These are phyloP conservation scores for Phytophthora brassicae DNA, from an alignment of 352 stramenopile genomes.

Conservation along the genomic window DNA sequence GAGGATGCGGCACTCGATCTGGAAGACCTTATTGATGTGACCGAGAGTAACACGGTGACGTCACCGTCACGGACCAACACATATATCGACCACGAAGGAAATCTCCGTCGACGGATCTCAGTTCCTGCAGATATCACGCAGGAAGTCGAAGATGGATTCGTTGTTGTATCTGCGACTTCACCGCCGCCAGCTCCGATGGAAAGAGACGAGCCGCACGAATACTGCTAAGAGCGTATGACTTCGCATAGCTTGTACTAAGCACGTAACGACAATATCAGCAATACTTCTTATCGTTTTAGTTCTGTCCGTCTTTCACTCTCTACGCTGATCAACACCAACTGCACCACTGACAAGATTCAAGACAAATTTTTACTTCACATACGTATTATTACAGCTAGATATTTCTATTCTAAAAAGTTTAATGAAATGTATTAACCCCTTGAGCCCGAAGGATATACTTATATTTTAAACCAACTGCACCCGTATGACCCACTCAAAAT, in stretches of 20 bases:
- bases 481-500: too few relatives aligned
- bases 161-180: constrained; percentile 1
- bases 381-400: too few relatives aligned
- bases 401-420: too few relatives aligned
- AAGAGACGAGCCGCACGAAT: constrained; percentile 2
- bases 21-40: constrained; percentile 32
- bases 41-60: constrained; percentile 34
- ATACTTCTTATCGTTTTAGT: too few relatives aligned
- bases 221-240: constrained; percentile 4
- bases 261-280: too few relatives aligned
- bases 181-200: constrained; percentile 4
- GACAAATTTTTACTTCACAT: too few relatives aligned
- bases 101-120: constrained; percentile 40
- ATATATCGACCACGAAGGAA: constrained; percentile 53
- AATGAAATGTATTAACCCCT: too few relatives aligned
- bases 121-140: neutral
- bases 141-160: neutral
- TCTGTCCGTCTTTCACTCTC: too few relatives aligned
- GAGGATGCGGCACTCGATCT: constrained; percentile 6
- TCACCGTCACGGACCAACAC: constrained; percentile 42
- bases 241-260: neutral
- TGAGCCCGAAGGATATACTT: too few relatives aligned
- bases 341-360: too few relatives aligned
- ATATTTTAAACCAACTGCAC: too few relatives aligned
- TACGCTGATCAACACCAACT: too few relatives aligned